Conservation (phyloP, 202 grass and related monocot genomes). For the Carex arenaria region DNA sequence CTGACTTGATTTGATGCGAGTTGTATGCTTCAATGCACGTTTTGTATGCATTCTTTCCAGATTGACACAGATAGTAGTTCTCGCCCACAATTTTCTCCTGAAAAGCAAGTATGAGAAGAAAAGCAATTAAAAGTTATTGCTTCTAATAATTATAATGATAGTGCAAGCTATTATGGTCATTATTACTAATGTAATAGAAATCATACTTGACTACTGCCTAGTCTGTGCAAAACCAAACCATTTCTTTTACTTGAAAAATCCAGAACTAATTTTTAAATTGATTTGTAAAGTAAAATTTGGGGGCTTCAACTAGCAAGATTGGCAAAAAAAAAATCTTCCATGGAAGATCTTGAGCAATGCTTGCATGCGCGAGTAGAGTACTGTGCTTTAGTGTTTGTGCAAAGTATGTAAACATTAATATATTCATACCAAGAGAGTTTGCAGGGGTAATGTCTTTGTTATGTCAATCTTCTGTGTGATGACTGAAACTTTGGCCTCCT, state of each 20-base stretch:
- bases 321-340: neutral
- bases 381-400: neutral
- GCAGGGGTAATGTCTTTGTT: constrained; percentile 4
- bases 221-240: neutral
- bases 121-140: neutral
- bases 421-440: neutral
- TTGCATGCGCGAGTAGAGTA: neutral
- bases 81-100: constrained; percentile 20
- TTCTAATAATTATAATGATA: neutral
- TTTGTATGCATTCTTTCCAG: constrained; percentile 18
- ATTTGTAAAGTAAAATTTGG: neutral
- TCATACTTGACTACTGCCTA: neutral
- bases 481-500: constrained; percentile 2
- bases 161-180: neutral
- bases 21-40: constrained; percentile 23
- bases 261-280: neutral
- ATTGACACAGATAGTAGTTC: constrained; percentile 26
- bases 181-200: neutral
- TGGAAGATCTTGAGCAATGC: neutral
- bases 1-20: neutral
- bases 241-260: neutral
- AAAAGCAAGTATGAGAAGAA: neutral
- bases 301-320: neutral
- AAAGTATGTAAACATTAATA: neutral
- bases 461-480: constrained; percentile 11